Evolutionary conservation across 352 stramenopile species (phyloP).

Genomic region (Globisporangium irregulare): DNA sequence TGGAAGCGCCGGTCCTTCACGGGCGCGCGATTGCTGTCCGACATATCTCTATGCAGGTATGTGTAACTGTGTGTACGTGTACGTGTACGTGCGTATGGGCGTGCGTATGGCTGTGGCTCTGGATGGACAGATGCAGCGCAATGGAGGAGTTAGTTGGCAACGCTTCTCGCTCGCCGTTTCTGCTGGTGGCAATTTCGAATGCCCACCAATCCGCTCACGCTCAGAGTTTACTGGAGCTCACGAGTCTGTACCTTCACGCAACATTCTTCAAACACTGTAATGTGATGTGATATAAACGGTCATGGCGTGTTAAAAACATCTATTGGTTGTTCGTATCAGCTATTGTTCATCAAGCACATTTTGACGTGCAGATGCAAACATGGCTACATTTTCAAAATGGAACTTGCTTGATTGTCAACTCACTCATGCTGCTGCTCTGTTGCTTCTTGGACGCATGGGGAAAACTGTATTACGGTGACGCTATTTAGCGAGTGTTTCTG

Average conservation of each 20-base stretch:
- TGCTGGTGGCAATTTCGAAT: constrained; percentile 5
- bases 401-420: background rate
- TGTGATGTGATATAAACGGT: background rate
- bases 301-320: background rate
- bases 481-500: background rate
- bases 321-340: background rate
- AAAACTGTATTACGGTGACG: constrained; percentile 4
- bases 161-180: constrained; percentile 6
- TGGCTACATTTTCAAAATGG: background rate
- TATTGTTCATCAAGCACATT: background rate
- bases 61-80: background rate
- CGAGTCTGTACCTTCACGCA: constrained; percentile 4
- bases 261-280: background rate
- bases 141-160: background rate
- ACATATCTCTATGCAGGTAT: constrained; percentile 21
- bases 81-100: background rate
- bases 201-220: background rate
- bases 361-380: background rate
- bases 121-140: constrained; percentile 2
- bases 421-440: background rate
- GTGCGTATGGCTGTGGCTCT: constrained; percentile 1
- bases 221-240: background rate
- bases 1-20: constrained; percentile 78
- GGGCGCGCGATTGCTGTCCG: constrained; percentile 24
- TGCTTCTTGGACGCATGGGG: background rate